A percentile compares a stretch with the other conserved stretches of the same genome.
Evolutionary conservation across 2,329 filamentous ascomycete species (phyloP).

Genomic region (Neurospora sp.): DNA sequence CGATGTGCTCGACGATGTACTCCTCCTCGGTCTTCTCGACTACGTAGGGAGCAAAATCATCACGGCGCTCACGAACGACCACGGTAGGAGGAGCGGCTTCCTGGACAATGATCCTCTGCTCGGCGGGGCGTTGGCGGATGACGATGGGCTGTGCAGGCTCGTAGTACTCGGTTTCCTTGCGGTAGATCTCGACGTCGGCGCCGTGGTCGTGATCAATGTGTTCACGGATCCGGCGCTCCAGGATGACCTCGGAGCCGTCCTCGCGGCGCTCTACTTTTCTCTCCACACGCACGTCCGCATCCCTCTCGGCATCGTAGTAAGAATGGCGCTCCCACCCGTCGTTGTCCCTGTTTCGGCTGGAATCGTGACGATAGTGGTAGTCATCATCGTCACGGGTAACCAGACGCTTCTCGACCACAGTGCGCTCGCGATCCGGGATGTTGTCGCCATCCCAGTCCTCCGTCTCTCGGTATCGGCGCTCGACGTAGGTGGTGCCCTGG

Average conservation of each 20-base stretch:
- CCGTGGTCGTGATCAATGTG: constrained; percentile 37
- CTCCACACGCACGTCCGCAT: constrained; percentile 33
- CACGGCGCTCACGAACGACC: constrained; percentile 30
- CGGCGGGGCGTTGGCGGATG: constrained; percentile 17
- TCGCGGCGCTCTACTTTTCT: constrained; percentile 31
- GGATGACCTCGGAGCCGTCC: constrained; percentile 38
- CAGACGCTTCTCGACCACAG: constrained; percentile 24
- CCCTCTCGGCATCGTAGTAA: constrained; percentile 27
- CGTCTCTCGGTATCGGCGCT: constrained; percentile 17
- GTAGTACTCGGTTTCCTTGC: constrained; percentile 54
- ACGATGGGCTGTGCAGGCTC: constrained; percentile 36
- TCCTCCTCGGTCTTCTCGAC: constrained; percentile 25
- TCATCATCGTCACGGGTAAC: constrained; percentile 25
- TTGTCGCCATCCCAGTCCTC: constrained; percentile 15
- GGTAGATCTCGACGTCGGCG: constrained; percentile 47
- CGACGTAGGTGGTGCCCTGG: constrained; percentile 21
- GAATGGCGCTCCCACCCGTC: constrained; percentile 25
- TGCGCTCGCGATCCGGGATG: constrained; percentile 15
- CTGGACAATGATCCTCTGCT: constrained; percentile 17
- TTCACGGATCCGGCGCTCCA: constrained; percentile 40
- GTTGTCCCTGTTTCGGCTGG: constrained; percentile 22
- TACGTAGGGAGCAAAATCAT: constrained; percentile 27
- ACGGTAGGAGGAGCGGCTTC: constrained; percentile 24
- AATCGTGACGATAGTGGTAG: constrained; percentile 25
- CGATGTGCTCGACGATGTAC: constrained; percentile 22